Evolutionary conservation across 345 rosid genomes (phyloP).

Genomic region (Salix dunnii): DNA sequence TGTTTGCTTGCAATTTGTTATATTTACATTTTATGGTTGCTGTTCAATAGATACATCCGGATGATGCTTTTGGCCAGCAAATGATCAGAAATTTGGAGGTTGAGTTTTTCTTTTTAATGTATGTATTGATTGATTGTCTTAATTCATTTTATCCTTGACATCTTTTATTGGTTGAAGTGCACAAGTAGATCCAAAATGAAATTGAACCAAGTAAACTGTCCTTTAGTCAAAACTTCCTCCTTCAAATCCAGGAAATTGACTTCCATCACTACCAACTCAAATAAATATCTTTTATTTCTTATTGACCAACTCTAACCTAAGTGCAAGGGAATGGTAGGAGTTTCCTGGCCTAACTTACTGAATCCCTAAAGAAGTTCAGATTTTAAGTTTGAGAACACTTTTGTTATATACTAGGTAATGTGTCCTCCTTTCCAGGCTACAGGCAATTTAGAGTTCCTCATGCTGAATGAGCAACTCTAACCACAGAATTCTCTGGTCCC

Average conservation of each 20-base stretch:
- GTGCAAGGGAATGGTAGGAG: background rate
- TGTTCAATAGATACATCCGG: constrained; percentile 75
- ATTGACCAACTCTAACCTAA: background rate
- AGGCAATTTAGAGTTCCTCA: background rate
- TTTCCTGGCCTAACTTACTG: too few relatives aligned
- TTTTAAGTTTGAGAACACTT: background rate
- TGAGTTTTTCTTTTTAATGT: constrained; percentile 4
- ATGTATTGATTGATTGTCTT: background rate
- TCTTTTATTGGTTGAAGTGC: background rate
- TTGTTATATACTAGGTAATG: background rate
- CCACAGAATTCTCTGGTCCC: background rate
- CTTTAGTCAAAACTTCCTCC: background rate
- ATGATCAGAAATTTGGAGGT: constrained; percentile 98
- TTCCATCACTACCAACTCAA: background rate
- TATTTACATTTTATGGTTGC: constrained; percentile 10
- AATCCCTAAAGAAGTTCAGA: background rate
- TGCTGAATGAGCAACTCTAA: background rate
- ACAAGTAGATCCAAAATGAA: background rate
- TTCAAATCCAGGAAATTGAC: background rate
- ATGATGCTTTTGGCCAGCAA: constrained; percentile 98
- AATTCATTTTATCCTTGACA: background rate
- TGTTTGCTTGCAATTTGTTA: background rate
- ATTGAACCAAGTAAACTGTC: background rate
- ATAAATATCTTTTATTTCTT: background rate
- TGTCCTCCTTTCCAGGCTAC: background rate